Evolutionary conservation across 768 basidiomycete genomes (phyloP).

Genomic region (Mycena filopes): DNA sequence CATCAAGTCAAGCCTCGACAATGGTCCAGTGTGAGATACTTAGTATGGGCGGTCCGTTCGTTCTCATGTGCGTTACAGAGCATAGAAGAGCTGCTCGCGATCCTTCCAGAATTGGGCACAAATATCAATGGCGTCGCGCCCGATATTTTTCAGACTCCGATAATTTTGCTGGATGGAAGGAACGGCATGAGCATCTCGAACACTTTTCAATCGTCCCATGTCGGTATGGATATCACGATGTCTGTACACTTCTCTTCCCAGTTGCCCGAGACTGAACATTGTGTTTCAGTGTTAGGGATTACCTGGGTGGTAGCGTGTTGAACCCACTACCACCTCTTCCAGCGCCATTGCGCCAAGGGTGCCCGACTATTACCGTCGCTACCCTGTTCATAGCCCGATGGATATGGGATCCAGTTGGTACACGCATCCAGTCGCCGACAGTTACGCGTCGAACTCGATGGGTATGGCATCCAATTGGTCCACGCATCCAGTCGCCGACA

Average conservation of each 20-base stretch:
- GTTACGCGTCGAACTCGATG: too few species aligned
- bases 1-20: slow-evolving; percentile 36
- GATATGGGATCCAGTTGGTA: too few species aligned
- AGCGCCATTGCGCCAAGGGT: too few species aligned
- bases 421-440: too few species aligned
- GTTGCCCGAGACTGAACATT: not conserved
- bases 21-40: slow-evolving; percentile 42
- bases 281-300: slow-evolving; percentile 21
- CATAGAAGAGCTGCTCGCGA: slow-evolving; percentile 42
- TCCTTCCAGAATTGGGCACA: slow-evolving; percentile 43
- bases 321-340: not conserved
- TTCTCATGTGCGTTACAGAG: slow-evolving; percentile 32
- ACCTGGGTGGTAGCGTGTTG: not conserved
- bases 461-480: too few species aligned
- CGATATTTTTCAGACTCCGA: slow-evolving; percentile 40
- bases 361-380: too few species aligned
- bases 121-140: slow-evolving; percentile 43
- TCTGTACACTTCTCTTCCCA: slow-evolving; percentile 6
- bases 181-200: slow-evolving; percentile 35
- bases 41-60: not conserved
- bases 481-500: too few species aligned
- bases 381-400: too few species aligned
- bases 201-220: slow-evolving; percentile 1
- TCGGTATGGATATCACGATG: slow-evolving; percentile 30
- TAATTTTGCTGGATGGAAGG: slow-evolving; percentile 41